phyloP scores from a whole-genome alignment of 768 basidiomycete genomes.

The Suillus luteus region DNA sequence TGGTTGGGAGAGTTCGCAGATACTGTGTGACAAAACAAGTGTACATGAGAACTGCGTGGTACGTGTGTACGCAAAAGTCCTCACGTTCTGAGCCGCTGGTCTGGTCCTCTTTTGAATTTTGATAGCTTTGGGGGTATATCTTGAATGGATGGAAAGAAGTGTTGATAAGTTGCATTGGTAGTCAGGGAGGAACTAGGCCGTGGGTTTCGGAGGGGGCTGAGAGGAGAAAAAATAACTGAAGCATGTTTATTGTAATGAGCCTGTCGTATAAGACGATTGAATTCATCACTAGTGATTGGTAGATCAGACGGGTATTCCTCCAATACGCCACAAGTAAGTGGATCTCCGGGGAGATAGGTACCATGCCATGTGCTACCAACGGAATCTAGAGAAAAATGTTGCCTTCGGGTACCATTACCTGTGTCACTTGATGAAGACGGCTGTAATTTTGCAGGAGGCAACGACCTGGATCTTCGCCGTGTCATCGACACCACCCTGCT shows the following conservation, averaged over 20 bases:
- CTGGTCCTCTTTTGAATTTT: conserved; percentile 8
- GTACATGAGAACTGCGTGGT: conserved; percentile 9
- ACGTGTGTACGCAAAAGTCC: conserved; percentile 13
- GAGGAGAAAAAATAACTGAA: conserved; percentile 31
- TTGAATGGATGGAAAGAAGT: conserved; percentile 26
- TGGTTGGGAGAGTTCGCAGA: conserved; percentile 29
- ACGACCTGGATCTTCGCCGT: conserved; percentile 12
- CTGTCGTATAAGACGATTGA: conserved; percentile 30
- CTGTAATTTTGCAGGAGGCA: not conserved
- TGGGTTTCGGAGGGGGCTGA: conserved; percentile 32
- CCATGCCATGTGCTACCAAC: not conserved
- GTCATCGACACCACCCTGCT: conserved; percentile 23
- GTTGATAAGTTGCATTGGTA: conserved; percentile 19
- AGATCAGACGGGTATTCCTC: not conserved
- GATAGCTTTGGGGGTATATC: conserved; percentile 20
- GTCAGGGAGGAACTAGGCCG: conserved; percentile 18
- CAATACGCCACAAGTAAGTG: not conserved
- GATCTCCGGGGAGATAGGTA: not conserved
- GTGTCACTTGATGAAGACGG: not conserved
- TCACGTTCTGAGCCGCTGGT: conserved; percentile 31
- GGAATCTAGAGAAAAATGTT: not conserved
- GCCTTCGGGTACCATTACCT: not conserved
- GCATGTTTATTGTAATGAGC: conserved; percentile 27
- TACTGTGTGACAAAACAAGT: conserved; percentile 14
- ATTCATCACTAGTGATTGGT: conserved; percentile 21